A percentile compares a stretch with the other conserved stretches of the same genome.
Evolutionary conservation across 768 basidiomycete genomes (phyloP).

Genomic region (Hemileccinum rubropunctum): DNA sequence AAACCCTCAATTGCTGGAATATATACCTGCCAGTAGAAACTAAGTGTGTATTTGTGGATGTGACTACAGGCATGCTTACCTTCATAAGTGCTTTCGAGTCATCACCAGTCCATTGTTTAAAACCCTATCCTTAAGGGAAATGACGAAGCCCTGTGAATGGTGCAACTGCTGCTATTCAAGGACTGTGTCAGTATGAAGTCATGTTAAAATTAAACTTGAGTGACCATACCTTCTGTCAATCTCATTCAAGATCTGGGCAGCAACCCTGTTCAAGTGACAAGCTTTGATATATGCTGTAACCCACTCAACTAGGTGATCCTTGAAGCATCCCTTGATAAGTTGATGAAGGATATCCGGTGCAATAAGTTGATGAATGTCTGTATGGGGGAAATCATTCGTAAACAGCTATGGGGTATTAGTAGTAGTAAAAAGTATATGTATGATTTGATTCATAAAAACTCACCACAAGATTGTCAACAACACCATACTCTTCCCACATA

Average conservation of each 20-base stretch:
- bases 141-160: slow-evolving; percentile 27
- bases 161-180: slow-evolving; percentile 29
- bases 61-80: slow-evolving; percentile 15
- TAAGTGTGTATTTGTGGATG: background rate
- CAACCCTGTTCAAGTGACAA: slow-evolving; percentile 4
- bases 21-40: slow-evolving; percentile 26
- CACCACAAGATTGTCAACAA: slow-evolving; percentile 6
- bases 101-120: slow-evolving; percentile 39
- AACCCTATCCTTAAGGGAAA: slow-evolving; percentile 31
- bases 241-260: slow-evolving; percentile 23
- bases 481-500: slow-evolving; percentile 22
- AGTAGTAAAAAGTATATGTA: background rate
- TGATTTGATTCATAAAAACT: background rate
- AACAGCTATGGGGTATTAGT: slow-evolving; percentile 24
- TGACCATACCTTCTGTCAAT: slow-evolving; percentile 27
- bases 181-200: background rate
- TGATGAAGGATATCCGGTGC: slow-evolving; percentile 31
- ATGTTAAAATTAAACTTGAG: background rate
- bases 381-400: slow-evolving; percentile 29
- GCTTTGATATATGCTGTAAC: slow-evolving; percentile 21
- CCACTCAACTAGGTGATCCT: slow-evolving; percentile 36
- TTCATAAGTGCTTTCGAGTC: slow-evolving; percentile 40
- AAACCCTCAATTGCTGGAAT: slow-evolving; percentile 23
- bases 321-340: slow-evolving; percentile 33
- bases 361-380: slow-evolving; percentile 32